Evolutionary conservation across 2,329 filamentous ascomycete species (phyloP).

Genomic region (Lasiodiplodia sp.): DNA sequence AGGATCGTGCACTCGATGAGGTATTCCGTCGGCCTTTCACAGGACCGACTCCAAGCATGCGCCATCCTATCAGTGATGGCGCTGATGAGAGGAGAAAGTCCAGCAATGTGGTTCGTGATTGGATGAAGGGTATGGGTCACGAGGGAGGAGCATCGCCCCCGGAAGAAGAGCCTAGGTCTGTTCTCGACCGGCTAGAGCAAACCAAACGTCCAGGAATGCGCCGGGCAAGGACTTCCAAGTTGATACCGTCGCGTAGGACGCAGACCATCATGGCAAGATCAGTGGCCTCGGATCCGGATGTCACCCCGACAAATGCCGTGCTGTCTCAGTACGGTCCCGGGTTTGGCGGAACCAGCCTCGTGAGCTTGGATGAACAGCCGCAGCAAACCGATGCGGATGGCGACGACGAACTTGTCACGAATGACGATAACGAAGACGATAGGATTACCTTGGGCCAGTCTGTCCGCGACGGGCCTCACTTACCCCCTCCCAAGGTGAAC

Average conservation of each 20-base stretch:
- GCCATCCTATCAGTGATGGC: slow-evolving; percentile 36
- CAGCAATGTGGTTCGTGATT: slow-evolving; percentile 82
- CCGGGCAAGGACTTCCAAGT: slow-evolving; percentile 53
- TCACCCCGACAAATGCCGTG: slow-evolving; percentile 42
- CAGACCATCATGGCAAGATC: slow-evolving; percentile 61
- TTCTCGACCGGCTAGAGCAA: slow-evolving; percentile 65
- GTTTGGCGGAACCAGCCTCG: slow-evolving; percentile 49
- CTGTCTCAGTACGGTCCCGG: slow-evolving; percentile 52
- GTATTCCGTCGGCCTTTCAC: slow-evolving; percentile 77
- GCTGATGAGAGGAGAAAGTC: slow-evolving; percentile 71
- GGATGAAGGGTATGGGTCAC: slow-evolving; percentile 78
- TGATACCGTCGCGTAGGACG: slow-evolving; percentile 37
- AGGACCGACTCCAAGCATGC: slow-evolving; percentile 57
- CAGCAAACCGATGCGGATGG: slow-evolving; percentile 82
- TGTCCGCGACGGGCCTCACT: neutral
- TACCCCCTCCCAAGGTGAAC: slow-evolving; percentile 40
- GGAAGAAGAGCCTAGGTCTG: slow-evolving; percentile 65
- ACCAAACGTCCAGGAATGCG: slow-evolving; percentile 60
- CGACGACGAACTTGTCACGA: slow-evolving; percentile 87
- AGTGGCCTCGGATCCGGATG: slow-evolving; percentile 65
- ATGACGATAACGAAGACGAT: slow-evolving; percentile 72
- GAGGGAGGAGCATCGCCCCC: slow-evolving; percentile 62
- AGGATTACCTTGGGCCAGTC: slow-evolving; percentile 29
- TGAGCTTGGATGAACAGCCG: slow-evolving; percentile 51
- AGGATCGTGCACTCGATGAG: slow-evolving; percentile 88